phyloP scores from a whole-genome alignment of 1,284 basidiomycete genomes.

The Wallemia mellicola region DNA sequence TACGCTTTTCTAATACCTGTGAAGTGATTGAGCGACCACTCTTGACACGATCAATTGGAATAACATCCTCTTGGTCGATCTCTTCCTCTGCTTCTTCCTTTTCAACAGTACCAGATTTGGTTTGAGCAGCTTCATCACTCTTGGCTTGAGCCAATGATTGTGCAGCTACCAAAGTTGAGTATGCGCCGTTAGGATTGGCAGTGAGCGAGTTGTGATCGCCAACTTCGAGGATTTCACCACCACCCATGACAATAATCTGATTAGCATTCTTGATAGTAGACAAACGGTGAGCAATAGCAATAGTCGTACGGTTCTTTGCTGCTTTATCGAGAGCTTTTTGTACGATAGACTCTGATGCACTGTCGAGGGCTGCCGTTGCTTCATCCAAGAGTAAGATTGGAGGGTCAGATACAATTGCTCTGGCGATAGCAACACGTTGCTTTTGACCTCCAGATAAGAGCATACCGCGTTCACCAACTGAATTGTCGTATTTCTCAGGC shows the following conservation, averaged over 20 bases:
- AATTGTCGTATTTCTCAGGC: slow-evolving; percentile 59
- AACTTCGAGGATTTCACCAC: slow-evolving; percentile 47
- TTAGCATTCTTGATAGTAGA: slow-evolving; percentile 19
- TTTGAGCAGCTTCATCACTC: not conserved
- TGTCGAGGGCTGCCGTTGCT: slow-evolving; percentile 70
- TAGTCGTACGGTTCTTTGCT: slow-evolving; percentile 25
- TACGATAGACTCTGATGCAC: slow-evolving; percentile 64
- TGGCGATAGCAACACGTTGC: slow-evolving; percentile 66
- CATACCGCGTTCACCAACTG: slow-evolving; percentile 83
- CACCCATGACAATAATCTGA: slow-evolving; percentile 62
- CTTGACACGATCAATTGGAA: not conserved
- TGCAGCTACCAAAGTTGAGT: not conserved
- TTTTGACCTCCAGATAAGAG: slow-evolving; percentile 73
- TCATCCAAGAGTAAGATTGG: slow-evolving; percentile 54
- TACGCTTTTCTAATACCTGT: not conserved
- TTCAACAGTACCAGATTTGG: not conserved
- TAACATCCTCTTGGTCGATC: not conserved
- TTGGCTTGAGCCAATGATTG: not conserved
- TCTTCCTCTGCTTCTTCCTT: not conserved
- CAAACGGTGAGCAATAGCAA: slow-evolving; percentile 24
- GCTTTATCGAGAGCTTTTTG: slow-evolving; percentile 88
- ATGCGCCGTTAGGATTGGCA: not conserved
- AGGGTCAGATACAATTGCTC: slow-evolving; percentile 78
- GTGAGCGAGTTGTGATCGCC: slow-evolving; percentile 31
- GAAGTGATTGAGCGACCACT: not conserved